Evolutionary conservation across 768 basidiomycete species (phyloP).

Genomic region (Lentinula lateritia): DNA sequence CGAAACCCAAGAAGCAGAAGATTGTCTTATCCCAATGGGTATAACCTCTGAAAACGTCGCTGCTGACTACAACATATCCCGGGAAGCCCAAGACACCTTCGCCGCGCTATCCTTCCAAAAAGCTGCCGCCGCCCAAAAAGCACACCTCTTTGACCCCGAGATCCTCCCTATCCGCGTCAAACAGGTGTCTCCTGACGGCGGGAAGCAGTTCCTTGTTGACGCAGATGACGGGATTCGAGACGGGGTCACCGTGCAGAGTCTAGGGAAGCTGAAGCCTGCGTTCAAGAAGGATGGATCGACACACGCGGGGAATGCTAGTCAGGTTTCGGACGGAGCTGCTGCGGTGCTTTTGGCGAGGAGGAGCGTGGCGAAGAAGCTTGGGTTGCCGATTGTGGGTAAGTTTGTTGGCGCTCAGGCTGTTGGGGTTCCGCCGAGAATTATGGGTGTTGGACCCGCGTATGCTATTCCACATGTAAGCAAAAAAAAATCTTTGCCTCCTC

Average conservation of each 20-base stretch:
- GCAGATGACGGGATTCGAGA: conserved; percentile 83
- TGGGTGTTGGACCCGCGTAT: conserved; percentile 89
- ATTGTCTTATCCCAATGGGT: conserved; percentile 87
- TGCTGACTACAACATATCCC: conserved; percentile 64
- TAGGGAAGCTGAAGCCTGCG: conserved; percentile 81
- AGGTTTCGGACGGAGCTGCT: conserved; percentile 90
- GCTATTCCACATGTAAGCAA: conserved; percentile 64
- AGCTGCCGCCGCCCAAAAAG: conserved; percentile 74
- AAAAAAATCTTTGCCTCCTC: too few species aligned
- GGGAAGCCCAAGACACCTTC: conserved; percentile 78
- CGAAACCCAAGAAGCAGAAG: conserved; percentile 61
- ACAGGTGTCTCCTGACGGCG: conserved; percentile 67
- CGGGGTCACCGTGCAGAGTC: conserved; percentile 73
- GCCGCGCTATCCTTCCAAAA: conserved; percentile 82
- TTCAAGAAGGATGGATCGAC: conserved; percentile 74
- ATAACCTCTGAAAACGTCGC: conserved; percentile 96
- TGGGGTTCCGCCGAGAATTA: conserved; percentile 83
- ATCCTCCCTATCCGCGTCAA: conserved; percentile 77
- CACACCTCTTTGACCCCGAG: conserved; percentile 77
- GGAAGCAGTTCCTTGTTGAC: conserved; percentile 70
- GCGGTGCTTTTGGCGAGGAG: conserved; percentile 82
- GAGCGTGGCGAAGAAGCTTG: conserved; percentile 73
- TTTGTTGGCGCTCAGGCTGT: conserved; percentile 64
- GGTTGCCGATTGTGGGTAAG: conserved; percentile 85
- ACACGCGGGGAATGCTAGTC: conserved; percentile 84